phyloP scores from a whole-genome alignment of 225 moss, liverwort and hornwort species.

The Marchantia polymorpha region DNA sequence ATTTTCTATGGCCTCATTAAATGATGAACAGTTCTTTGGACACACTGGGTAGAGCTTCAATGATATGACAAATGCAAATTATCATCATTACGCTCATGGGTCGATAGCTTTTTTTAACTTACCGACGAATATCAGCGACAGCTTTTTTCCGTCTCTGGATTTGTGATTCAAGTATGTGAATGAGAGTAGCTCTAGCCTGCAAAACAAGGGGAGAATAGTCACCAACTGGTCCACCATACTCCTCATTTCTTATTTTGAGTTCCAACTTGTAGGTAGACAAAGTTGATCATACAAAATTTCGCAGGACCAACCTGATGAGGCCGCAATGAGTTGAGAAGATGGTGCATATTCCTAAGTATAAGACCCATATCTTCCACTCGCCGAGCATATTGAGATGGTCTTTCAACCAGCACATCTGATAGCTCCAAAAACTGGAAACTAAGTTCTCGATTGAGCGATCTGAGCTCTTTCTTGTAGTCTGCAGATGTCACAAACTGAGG shows the following conservation, averaged over 20 bases:
- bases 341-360: conserved; percentile 87
- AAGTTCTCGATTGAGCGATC: conserved; percentile 79
- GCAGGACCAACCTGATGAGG: conserved; percentile 72
- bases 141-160: conserved; percentile 75
- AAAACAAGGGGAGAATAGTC: not conserved
- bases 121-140: conserved; percentile 83
- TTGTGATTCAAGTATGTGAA: conserved; percentile 83
- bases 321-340: conserved; percentile 88
- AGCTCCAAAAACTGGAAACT: conserved; percentile 91
- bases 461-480: conserved; percentile 94
- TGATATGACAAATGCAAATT: too few species aligned
- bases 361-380: conserved; percentile 96
- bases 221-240: not conserved
- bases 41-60: too few species aligned
- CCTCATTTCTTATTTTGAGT: too few species aligned
- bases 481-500: conserved; percentile 14
- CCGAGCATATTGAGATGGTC: conserved; percentile 94
- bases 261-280: not conserved
- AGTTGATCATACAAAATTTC: not conserved
- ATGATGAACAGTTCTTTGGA: too few species aligned
- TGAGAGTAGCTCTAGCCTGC: conserved; percentile 94
- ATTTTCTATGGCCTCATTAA: too few species aligned
- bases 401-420: conserved; percentile 84
- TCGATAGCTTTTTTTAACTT: not conserved
- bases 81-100: too few species aligned